Percentiles rank a stretch among this genome's conserved stretches.
These are phyloP conservation scores for Ganoderma lingzhi DNA, from an alignment of 1,284 basidiomycete genomes.

Conservation along the genomic window DNA sequence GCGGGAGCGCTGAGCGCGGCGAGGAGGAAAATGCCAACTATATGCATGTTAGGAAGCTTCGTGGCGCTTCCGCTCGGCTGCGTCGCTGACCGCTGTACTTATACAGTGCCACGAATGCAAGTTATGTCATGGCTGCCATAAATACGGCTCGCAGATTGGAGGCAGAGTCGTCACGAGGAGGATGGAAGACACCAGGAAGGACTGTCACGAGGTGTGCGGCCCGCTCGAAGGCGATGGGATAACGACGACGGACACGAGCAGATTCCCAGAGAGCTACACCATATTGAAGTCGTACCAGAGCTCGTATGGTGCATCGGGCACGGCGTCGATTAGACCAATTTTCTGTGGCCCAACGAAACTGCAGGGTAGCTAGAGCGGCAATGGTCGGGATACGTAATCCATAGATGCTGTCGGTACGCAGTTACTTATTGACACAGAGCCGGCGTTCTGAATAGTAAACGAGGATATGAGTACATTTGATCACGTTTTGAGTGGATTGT, in stretches of 20 bases:
- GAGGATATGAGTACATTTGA: no score
- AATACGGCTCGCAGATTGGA: background rate
- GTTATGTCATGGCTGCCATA: slow-evolving; percentile 22
- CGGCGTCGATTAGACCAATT: background rate
- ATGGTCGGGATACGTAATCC: no score
- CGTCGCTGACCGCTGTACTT: background rate
- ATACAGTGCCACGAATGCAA: background rate
- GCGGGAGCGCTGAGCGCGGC: background rate
- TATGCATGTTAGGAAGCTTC: slow-evolving; percentile 2
- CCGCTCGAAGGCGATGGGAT: slow-evolving; percentile 9
- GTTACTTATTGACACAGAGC: no score
- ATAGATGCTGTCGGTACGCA: no score
- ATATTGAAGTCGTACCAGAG: no score
- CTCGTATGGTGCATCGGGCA: no score
- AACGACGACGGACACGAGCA: background rate
- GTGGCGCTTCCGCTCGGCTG: background rate
- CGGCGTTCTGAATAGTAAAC: no score
- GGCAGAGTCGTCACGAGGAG: slow-evolving; percentile 19
- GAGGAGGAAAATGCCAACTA: background rate
- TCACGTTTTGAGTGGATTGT: no score
- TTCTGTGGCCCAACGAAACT: background rate
- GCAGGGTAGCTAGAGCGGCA: no score
- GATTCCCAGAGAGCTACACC: background rate
- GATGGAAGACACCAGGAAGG: slow-evolving; percentile 15
- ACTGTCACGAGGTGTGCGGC: slow-evolving; percentile 23